Conservation (phyloP, 805 yeast species). For the Myxozyma sirexii region DNA sequence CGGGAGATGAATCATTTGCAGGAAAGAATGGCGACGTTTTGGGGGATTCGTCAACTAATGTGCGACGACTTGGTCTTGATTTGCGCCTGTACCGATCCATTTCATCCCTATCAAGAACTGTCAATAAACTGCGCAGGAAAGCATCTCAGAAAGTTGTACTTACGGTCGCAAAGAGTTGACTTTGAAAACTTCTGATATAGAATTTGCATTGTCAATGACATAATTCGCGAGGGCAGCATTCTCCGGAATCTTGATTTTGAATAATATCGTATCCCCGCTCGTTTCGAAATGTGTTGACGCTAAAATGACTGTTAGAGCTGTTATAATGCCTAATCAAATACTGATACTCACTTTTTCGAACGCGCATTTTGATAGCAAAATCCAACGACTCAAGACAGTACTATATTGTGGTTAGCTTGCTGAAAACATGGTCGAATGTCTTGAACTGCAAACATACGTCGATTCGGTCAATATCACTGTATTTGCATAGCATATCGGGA, state of each 20-base stretch:
- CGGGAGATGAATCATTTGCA: background rate
- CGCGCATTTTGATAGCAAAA: slow-evolving; percentile 16
- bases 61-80: background rate
- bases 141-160: background rate
- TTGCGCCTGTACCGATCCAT: background rate
- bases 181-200: slow-evolving; percentile 3
- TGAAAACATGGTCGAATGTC: no score
- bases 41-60: background rate
- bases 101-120: slow-evolving; percentile 2
- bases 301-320: background rate
- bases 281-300: slow-evolving; percentile 12
- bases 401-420: background rate
- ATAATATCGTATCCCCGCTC: slow-evolving; percentile 12
- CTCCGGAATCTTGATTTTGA: slow-evolving; percentile 9
- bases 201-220: slow-evolving; percentile 1
- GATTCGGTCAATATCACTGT: slow-evolving; percentile 1
- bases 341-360: slow-evolving; percentile 14
- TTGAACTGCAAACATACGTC: background rate
- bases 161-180: background rate
- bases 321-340: background rate
- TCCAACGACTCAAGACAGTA: slow-evolving; percentile 18
- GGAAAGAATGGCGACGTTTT: slow-evolving; percentile 7
- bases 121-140: background rate
- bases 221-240: background rate
- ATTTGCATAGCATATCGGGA: slow-evolving; percentile 7